Conservation (phyloP, 805 yeast species). For the Cyberlindnera suaveolens region DNA sequence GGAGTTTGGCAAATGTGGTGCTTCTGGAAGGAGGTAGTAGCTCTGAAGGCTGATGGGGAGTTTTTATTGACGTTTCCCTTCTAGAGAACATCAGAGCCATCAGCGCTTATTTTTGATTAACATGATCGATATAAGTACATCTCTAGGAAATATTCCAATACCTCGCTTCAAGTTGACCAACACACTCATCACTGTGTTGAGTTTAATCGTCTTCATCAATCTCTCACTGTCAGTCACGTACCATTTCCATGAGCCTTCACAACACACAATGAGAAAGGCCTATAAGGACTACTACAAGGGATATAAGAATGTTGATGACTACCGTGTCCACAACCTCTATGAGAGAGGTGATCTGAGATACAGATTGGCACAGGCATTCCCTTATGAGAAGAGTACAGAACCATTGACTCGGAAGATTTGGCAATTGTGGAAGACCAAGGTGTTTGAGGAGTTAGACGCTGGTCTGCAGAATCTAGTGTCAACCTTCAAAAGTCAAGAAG, state of each 20-base stretch:
- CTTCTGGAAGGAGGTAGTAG: too few relatives aligned
- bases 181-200: not conserved
- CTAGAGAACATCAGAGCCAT: too few relatives aligned
- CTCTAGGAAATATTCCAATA: too few relatives aligned
- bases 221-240: constrained; percentile 3
- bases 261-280: not conserved
- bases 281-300: constrained; percentile 5
- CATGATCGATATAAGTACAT: too few relatives aligned
- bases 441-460: constrained; percentile 4
- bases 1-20: too few relatives aligned
- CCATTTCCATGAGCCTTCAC: constrained; percentile 7
- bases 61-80: too few relatives aligned
- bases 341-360: constrained; percentile 6
- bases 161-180: not conserved
- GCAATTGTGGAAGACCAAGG: constrained; percentile 40
- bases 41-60: too few relatives aligned
- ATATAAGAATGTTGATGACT: constrained; percentile 10
- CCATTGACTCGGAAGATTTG: constrained; percentile 34
- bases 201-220: not conserved
- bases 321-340: constrained; percentile 5
- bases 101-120: too few relatives aligned
- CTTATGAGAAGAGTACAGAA: constrained; percentile 8
- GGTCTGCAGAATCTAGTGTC: constrained; percentile 4
- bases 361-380: constrained; percentile 10
- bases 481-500: constrained; percentile 5